Conservation (phyloP, 106 monocot genomes). For the Iris macrosiphon region DNA sequence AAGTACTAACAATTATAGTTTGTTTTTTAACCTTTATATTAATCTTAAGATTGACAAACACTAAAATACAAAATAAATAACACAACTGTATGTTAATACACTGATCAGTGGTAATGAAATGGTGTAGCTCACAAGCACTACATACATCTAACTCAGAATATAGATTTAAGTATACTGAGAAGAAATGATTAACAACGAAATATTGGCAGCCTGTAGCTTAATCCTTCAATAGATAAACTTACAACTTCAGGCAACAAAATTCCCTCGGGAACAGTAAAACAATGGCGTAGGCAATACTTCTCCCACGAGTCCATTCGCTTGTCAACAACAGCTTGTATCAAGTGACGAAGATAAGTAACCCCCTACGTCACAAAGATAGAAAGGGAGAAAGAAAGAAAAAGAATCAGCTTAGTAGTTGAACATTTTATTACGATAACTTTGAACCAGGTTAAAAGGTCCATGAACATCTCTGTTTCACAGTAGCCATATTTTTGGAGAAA, state of each 20-base stretch:
- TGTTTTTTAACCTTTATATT: too few relatives aligned
- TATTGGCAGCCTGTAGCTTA: too few relatives aligned
- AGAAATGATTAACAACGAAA: too few relatives aligned
- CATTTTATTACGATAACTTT: neutral
- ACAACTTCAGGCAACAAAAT: conserved; percentile 46
- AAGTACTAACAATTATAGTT: too few relatives aligned
- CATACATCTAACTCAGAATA: too few relatives aligned
- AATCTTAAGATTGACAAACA: too few relatives aligned
- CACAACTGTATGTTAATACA: too few relatives aligned
- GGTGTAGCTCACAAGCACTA: too few relatives aligned
- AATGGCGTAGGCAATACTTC: conserved; percentile 58
- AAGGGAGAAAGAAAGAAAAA: neutral
- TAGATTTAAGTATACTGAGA: too few relatives aligned
- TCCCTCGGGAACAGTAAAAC: conserved; percentile 72
- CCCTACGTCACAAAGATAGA: conserved; percentile 22
- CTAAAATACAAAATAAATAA: too few relatives aligned
- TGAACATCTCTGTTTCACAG: neutral
- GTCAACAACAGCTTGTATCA: conserved; percentile 39
- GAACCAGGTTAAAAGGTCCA: neutral
- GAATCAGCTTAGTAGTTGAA: neutral
- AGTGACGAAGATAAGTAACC: conserved; percentile 31
- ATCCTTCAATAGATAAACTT: too few relatives aligned
- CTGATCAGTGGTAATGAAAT: too few relatives aligned
- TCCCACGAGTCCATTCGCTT: conserved; percentile 62
- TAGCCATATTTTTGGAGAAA: neutral